Evolutionary conservation across 768 basidiomycete genomes (phyloP).

Genomic region (Gyrodon lividus): DNA sequence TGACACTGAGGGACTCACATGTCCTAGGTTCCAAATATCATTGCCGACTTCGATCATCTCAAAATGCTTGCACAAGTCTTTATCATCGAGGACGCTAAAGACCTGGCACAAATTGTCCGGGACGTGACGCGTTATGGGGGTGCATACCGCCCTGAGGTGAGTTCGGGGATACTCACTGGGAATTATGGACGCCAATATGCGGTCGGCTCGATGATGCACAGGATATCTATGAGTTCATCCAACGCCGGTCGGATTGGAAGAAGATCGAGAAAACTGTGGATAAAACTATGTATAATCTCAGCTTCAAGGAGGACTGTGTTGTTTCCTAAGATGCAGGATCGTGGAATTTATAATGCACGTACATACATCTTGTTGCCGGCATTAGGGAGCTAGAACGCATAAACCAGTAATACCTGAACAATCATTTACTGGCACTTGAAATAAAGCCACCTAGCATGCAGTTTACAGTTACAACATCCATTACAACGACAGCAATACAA

Average conservation of each 20-base stretch:
- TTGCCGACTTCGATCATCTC: conserved; percentile 86
- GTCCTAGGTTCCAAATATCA: conserved; percentile 70
- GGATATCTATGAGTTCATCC: conserved; percentile 97
- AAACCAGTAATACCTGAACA: no score
- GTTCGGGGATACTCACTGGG: conserved; percentile 5
- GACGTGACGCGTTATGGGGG: conserved; percentile 97
- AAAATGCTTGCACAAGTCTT: conserved; percentile 98
- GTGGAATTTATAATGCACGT: neutral
- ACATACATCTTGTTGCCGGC: neutral
- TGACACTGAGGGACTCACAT: neutral
- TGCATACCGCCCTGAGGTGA: conserved; percentile 88
- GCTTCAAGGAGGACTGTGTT: conserved; percentile 90
- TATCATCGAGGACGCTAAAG: conserved; percentile 94
- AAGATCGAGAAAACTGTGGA: conserved; percentile 97
- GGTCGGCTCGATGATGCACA: conserved; percentile 19
- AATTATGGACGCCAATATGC: no score
- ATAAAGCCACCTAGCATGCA: no score
- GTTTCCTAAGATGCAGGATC: conserved; percentile 27
- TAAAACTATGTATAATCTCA: conserved; percentile 91
- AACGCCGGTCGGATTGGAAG: conserved; percentile 95
- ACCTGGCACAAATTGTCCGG: conserved; percentile 92
- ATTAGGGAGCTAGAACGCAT: no score
- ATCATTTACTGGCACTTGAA: no score
- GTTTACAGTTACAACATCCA: no score
- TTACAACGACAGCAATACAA: no score